A percentile compares a stretch with the other conserved stretches of the same genome.
These are phyloP conservation scores for Plasmodium malariae DNA, from an alignment of 169 alveolate genomes.

Conservation along the genomic window DNA sequence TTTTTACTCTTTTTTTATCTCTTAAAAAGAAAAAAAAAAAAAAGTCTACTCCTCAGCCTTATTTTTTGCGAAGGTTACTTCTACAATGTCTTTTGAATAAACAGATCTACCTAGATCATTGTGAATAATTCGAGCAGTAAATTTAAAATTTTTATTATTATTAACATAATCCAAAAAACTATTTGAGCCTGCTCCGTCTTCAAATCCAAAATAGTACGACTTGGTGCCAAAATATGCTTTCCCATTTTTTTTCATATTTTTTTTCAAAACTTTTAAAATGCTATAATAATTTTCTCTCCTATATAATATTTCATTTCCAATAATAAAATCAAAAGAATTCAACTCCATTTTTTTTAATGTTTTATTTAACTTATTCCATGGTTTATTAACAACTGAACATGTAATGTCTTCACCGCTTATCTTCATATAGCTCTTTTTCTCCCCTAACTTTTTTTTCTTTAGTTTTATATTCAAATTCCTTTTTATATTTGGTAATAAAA, in stretches of 20 bases:
- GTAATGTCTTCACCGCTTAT: conserved; percentile 1
- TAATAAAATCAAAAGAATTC: conserved; percentile 51
- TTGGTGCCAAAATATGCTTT: conserved; percentile 72
- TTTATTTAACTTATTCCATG: conserved; percentile 59
- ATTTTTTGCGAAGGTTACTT: conserved; percentile 19
- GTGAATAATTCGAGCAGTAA: conserved; percentile 46
- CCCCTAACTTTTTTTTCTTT: conserved; percentile 42
- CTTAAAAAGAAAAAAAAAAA: no score
- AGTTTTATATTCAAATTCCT: conserved; percentile 38
- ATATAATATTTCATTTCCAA: conserved; percentile 75
- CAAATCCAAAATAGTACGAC: conserved; percentile 74
- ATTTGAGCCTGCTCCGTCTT: conserved; percentile 71
- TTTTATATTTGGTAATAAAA: conserved; percentile 65
- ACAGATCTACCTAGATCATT: conserved; percentile 38
- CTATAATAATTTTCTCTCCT: conserved; percentile 68
- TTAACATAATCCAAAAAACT: conserved; percentile 56
- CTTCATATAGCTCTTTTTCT: conserved; percentile 43
- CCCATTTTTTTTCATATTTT: conserved; percentile 23
- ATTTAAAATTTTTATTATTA: conserved; percentile 25
- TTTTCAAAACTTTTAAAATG: conserved; percentile 38
- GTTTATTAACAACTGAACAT: conserved; percentile 47
- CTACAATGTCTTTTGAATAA: conserved; percentile 65
- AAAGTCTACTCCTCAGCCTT: not conserved
- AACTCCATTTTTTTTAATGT: conserved; percentile 31
- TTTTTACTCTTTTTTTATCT: no score